These are phyloP conservation scores for Penicillium sp. DNA, from an alignment of 2,329 filamentous ascomycete species.

Conservation along the genomic window DNA sequence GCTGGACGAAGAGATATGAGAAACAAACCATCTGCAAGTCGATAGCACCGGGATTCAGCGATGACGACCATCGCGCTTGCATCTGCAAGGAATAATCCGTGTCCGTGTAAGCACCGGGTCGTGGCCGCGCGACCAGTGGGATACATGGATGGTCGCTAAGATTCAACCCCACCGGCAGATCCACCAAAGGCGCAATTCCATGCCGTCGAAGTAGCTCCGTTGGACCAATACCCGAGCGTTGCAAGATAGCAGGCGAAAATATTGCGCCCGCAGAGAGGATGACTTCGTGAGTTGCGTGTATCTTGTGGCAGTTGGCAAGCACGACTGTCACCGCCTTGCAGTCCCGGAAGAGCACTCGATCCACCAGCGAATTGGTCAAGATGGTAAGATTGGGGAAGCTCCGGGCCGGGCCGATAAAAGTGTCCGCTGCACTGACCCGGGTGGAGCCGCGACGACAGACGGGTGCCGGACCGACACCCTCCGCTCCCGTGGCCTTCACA, in stretches of 20 bases:
- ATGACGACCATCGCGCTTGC: background rate
- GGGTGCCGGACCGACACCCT: background rate
- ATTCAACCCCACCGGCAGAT: background rate
- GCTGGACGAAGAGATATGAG: background rate
- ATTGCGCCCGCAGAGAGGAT: background rate
- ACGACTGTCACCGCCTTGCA: background rate
- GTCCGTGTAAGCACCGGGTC: background rate
- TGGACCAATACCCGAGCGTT: background rate
- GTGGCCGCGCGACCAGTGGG: background rate
- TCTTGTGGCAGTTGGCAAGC: background rate
- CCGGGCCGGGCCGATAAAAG: background rate
- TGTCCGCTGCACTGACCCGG: background rate
- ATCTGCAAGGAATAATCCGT: background rate
- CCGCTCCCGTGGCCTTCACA: background rate
- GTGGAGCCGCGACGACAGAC: background rate
- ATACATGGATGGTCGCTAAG: background rate
- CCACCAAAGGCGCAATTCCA: background rate
- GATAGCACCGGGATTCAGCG: background rate
- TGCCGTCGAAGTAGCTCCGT: background rate
- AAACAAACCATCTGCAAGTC: background rate
- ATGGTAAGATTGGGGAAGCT: background rate
- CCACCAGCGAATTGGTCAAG: background rate
- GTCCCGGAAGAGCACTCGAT: background rate
- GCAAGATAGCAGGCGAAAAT: background rate
- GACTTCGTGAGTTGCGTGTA: background rate